Conservation (phyloP, 352 stramenopile genomes). For the Phytophthora citrophthora region DNA sequence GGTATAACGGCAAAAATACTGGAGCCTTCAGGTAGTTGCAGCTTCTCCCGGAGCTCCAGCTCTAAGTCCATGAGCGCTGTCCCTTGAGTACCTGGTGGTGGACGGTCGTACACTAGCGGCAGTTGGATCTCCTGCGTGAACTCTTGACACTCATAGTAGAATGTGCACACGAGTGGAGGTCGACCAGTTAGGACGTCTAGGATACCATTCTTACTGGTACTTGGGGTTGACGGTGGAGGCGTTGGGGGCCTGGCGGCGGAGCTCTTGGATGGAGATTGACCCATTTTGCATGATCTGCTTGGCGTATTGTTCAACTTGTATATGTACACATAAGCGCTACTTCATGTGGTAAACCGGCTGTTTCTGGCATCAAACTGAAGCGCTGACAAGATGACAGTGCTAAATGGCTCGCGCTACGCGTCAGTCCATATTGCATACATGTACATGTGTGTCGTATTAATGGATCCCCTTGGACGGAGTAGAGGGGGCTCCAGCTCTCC, state of each 20-base stretch:
- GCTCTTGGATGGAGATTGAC: constrained; percentile 24
- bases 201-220: background rate
- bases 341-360: background rate
- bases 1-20: constrained; percentile 81
- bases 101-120: constrained; percentile 72
- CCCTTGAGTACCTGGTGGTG: constrained; percentile 32
- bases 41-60: constrained; percentile 68
- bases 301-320: no score
- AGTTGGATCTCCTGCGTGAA: constrained; percentile 60
- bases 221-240: background rate
- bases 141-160: constrained; percentile 68
- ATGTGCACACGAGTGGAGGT: constrained; percentile 69
- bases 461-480: constrained; percentile 11
- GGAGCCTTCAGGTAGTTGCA: constrained; percentile 55
- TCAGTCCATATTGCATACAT: background rate
- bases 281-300: constrained; percentile 8
- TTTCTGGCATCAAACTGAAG: background rate
- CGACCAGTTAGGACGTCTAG: constrained; percentile 40
- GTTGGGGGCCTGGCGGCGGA: background rate
- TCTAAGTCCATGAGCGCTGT: constrained; percentile 80
- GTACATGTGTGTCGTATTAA: background rate
- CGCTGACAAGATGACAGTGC: constrained; percentile 8
- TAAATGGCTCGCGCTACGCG: constrained; percentile 1
- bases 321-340: background rate
- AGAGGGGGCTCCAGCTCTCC: constrained; percentile 7